phyloP scores from a whole-genome alignment of 805 yeast species.

The Metschnikowia baotianmanensis region DNA sequence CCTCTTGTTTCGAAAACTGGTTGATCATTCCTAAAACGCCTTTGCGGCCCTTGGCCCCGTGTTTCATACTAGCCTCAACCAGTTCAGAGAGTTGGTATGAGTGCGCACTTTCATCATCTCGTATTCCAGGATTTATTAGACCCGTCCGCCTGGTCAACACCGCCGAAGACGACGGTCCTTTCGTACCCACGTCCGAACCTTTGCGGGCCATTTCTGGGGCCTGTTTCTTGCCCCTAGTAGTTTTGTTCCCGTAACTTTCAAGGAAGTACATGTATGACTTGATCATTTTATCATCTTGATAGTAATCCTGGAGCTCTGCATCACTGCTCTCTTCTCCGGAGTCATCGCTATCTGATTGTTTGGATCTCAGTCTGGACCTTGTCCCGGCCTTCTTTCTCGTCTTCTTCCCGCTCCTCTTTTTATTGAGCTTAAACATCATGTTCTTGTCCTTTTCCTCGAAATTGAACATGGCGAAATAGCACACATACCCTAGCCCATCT shows the following conservation, averaged over 20 bases:
- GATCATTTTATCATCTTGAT: slow-evolving; percentile 83
- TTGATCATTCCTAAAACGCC: slow-evolving; percentile 82
- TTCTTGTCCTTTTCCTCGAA: slow-evolving; percentile 57
- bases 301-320: slow-evolving; percentile 35
- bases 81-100: slow-evolving; percentile 27
- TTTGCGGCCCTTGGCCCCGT: slow-evolving; percentile 30
- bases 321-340: slow-evolving; percentile 20
- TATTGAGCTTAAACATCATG: slow-evolving; percentile 37
- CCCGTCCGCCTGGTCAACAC: background rate
- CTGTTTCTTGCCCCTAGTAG: slow-evolving; percentile 2
- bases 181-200: background rate
- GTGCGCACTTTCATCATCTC: slow-evolving; percentile 12
- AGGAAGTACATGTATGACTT: slow-evolving; percentile 84
- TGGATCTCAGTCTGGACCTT: slow-evolving; percentile 8
- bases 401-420: slow-evolving; percentile 17
- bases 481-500: slow-evolving; percentile 93
- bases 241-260: slow-evolving; percentile 66
- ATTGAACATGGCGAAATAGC: slow-evolving; percentile 91
- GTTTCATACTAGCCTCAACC: slow-evolving; percentile 30
- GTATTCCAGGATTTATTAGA: background rate
- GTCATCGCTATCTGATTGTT: slow-evolving; percentile 17
- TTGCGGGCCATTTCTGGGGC: background rate
- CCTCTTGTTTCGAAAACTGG: slow-evolving; percentile 64
- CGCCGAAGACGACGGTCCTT: slow-evolving; percentile 6
- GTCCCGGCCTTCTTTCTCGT: slow-evolving; percentile 14